Evolutionary conservation across 176 grass and related monocot species (phyloP).

Genomic region (Rhynchospora tenuis): DNA sequence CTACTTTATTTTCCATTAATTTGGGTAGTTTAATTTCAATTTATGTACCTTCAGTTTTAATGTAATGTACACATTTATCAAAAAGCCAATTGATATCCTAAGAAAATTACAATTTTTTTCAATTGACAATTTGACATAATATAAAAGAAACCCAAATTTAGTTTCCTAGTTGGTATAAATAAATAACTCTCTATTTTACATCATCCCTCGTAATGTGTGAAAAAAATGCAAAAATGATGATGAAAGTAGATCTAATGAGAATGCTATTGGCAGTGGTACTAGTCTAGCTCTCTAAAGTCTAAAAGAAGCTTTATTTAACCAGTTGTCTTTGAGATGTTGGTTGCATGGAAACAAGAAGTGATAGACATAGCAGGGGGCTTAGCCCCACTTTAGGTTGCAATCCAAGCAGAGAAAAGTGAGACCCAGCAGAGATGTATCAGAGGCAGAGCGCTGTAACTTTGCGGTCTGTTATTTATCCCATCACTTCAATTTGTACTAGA

Average conservation of each 20-base stretch:
- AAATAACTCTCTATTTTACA: too few relatives aligned
- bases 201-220: background rate
- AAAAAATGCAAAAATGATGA: background rate
- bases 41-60: background rate
- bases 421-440: background rate
- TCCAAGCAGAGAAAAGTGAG: constrained; percentile 10
- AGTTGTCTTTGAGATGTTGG: background rate
- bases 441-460: background rate
- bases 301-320: constrained; percentile 17
- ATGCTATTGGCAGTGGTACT: background rate
- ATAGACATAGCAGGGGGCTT: constrained; percentile 12
- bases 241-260: background rate
- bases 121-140: background rate
- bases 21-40: background rate
- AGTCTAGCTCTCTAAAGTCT: background rate
- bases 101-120: background rate
- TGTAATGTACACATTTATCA: too few relatives aligned
- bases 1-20: background rate
- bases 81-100: too few relatives aligned
- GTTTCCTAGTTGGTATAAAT: background rate
- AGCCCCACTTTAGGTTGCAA: constrained; percentile 23
- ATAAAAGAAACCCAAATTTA: background rate
- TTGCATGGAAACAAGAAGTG: constrained; percentile 25
- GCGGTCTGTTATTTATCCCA: background rate
- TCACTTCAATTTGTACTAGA: background rate